Evolutionary conservation across 2,329 filamentous ascomycete species (phyloP), one percentile per base, ranked within the genome.

Genomic region (Aspergillus alliaceus): DNA sequence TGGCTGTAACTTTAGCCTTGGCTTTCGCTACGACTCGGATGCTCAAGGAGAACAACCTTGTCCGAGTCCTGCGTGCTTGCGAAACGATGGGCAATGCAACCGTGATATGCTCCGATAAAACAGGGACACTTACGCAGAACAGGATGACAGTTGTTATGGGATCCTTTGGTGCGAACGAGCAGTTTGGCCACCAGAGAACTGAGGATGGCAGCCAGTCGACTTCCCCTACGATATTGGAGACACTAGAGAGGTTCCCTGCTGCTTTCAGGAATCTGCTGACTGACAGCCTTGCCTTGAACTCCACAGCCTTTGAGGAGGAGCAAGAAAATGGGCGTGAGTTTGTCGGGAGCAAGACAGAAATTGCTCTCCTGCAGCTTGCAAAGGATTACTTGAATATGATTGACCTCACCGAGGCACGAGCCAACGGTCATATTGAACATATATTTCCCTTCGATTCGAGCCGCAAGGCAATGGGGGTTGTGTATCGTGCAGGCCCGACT

Each of bases 51-150:
- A 88, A 89, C 72, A 91, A 91, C 67, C 74, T 91, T 56, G 88
- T 90, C 39, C 85, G 88, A 22, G 86, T 90, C 51, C 79, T 91
- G 58, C 88, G 88, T 67, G 86, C 89, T 14, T 90, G 88, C 64
- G 89, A 91, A 71, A 90, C 90, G 39, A 90, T 91, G 88, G 89
- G 89, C 48, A 90, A 90, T 66, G 88, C 87, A 2, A 89, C 86
- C 1, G 88, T 88, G 0, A 87, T 93, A 24, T 93, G 90, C 73
- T 91, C 89, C 2, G 90, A 90, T 72, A 90, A 90, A 73, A 90
- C 88, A 0, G 88, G 88, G 46, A 90, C 88, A 1, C 75, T 90
- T 14, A 90, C 88, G 0, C 86, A 88, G 53, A 89, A 89, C 67
- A 83, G 85, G 70, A 90, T 90, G 87, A 88, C 86, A 0, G 88